Conservation (phyloP, 768 basidiomycete genomes). For the Lentinula sp. region DNA sequence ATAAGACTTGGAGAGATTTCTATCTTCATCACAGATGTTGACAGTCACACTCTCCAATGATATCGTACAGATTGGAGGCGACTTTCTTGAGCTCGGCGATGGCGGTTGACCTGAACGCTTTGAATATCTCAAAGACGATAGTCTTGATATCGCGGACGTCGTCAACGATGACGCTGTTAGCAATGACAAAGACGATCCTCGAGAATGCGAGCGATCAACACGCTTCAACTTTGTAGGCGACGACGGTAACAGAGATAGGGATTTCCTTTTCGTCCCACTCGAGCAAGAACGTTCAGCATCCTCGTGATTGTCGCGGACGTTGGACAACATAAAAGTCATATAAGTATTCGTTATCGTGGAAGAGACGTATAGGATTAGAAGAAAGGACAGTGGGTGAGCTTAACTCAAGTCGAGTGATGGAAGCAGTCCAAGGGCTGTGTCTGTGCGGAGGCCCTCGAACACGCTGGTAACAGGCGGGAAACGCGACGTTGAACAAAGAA, state of each 20-base stretch:
- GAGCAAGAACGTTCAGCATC: neutral
- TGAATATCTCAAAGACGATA: neutral
- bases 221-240: neutral
- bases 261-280: constrained; percentile 1
- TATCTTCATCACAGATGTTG: neutral
- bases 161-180: neutral
- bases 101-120: neutral
- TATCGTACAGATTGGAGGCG: constrained; percentile 4
- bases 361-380: neutral
- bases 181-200: neutral
- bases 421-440: neutral
- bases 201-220: constrained; percentile 1
- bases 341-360: neutral
- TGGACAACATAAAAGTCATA: constrained; percentile 4
- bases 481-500: constrained; percentile 1
- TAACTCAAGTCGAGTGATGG: neutral
- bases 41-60: constrained; percentile 6
- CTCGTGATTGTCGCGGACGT: neutral
- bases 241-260: constrained; percentile 1
- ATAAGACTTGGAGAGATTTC: neutral
- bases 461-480: neutral
- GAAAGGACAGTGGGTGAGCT: constrained; percentile 2
- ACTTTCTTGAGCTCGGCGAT: neutral
- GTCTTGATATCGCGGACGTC: neutral
- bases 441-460: neutral